A percentile compares a stretch with the other conserved stretches of the same genome.
These are phyloP conservation scores for Punica granatum DNA, from an alignment of 345 rosid genomes.

Conservation along the genomic window DNA sequence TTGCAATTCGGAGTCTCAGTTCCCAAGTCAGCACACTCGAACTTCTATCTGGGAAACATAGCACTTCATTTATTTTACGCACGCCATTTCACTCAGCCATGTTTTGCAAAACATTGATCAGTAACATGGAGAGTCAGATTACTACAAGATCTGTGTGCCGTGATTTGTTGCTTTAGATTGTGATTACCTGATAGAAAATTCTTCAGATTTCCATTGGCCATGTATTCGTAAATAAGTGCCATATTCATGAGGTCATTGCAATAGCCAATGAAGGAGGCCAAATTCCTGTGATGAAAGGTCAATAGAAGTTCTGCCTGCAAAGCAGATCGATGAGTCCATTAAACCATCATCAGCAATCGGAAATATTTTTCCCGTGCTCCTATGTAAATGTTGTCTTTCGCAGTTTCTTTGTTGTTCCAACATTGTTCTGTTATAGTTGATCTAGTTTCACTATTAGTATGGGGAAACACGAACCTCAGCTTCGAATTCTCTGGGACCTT, in stretches of 20 bases:
- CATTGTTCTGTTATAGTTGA: neutral
- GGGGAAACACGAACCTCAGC: slow-evolving; percentile 17
- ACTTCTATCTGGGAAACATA: slow-evolving; percentile 19
- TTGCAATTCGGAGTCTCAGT: slow-evolving; percentile 40
- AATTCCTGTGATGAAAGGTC: slow-evolving; percentile 20
- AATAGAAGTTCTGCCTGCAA: slow-evolving; percentile 19
- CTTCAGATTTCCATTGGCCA: slow-evolving; percentile 20
- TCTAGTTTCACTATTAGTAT: too few relatives aligned
- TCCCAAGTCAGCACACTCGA: slow-evolving; percentile 41
- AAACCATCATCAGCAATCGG: neutral
- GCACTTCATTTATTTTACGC: neutral
- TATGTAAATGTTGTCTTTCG: too few relatives aligned
- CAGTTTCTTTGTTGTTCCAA: neutral
- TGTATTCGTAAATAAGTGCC: slow-evolving; percentile 17
- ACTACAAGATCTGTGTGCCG: too few relatives aligned
- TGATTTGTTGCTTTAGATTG: neutral
- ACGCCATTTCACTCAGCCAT: neutral
- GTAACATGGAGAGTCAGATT: neutral
- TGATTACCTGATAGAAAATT: slow-evolving; percentile 14
- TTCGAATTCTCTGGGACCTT: slow-evolving; percentile 19
- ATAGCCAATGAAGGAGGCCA: slow-evolving; percentile 20
- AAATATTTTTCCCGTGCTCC: too few relatives aligned
- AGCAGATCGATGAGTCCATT: neutral
- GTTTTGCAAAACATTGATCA: neutral
- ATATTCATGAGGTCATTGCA: slow-evolving; percentile 15